Evolutionary conservation across 1,284 basidiomycete genomes (phyloP).

Genomic region (Cronartium ribicola): DNA sequence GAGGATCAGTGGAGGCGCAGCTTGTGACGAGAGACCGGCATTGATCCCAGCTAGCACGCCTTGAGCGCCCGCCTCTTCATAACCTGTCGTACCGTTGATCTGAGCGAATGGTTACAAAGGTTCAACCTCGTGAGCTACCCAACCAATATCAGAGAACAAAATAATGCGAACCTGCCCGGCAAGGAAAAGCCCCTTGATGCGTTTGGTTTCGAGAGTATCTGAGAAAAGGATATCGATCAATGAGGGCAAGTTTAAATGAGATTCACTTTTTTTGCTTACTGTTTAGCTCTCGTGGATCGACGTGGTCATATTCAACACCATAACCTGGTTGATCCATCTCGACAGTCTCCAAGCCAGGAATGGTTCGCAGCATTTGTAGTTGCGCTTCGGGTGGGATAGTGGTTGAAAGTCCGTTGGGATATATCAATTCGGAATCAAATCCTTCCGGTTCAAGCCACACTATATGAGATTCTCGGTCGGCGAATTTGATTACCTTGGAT

Average conservation of each 20-base stretch:
- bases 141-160: not conserved
- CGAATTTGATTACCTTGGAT: slow-evolving; percentile 75
- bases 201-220: slow-evolving; percentile 80
- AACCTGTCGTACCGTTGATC: slow-evolving; percentile 68
- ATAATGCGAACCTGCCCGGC: slow-evolving; percentile 76
- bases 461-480: slow-evolving; percentile 65
- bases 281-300: slow-evolving; percentile 75
- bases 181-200: slow-evolving; percentile 75
- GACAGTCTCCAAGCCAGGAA: slow-evolving; percentile 75
- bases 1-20: slow-evolving; percentile 61
- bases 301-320: slow-evolving; percentile 85
- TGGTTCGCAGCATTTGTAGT: slow-evolving; percentile 70
- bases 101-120: not conserved
- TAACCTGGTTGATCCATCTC: slow-evolving; percentile 77
- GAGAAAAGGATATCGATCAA: not conserved
- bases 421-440: slow-evolving; percentile 76
- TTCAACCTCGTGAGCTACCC: not conserved
- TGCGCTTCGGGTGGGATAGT: slow-evolving; percentile 80
- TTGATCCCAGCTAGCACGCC: slow-evolving; percentile 79
- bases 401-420: slow-evolving; percentile 82
- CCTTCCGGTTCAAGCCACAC: slow-evolving; percentile 90
- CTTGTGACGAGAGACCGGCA: slow-evolving; percentile 66
- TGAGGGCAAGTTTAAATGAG: not conserved
- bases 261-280: slow-evolving; percentile 55
- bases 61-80: slow-evolving; percentile 86